Percentiles rank a stretch among this genome's conserved stretches.
Evolutionary conservation across 805 yeast species (phyloP).

Genomic region (Danielia reshetovae): DNA sequence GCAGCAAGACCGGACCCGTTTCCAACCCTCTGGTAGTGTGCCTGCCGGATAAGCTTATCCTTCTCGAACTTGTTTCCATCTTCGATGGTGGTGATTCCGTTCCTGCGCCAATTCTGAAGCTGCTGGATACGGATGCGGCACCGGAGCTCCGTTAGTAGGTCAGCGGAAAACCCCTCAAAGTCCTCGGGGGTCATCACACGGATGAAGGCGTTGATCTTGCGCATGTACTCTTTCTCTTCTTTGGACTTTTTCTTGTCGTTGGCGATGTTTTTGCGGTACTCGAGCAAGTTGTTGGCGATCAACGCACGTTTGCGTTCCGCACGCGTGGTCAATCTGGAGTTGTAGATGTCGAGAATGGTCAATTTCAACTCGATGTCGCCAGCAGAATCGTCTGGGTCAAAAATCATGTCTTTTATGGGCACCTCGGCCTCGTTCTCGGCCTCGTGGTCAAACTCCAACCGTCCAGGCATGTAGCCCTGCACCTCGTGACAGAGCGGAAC

Average conservation of each 20-base stretch:
- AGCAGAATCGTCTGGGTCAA: slow-evolving; percentile 87
- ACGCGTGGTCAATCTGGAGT: slow-evolving; percentile 81
- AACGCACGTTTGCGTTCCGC: slow-evolving; percentile 88
- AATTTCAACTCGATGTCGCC: slow-evolving; percentile 88
- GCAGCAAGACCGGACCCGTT: slow-evolving; percentile 28
- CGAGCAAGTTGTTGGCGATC: slow-evolving; percentile 72
- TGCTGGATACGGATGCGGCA: slow-evolving; percentile 81
- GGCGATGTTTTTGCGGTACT: slow-evolving; percentile 77
- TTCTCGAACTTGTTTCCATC: slow-evolving; percentile 83
- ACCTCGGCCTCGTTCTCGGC: slow-evolving; percentile 96
- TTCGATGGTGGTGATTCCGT: slow-evolving; percentile 82
- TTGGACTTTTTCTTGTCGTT: slow-evolving; percentile 81
- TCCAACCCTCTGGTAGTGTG: slow-evolving; percentile 56
- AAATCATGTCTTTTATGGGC: slow-evolving; percentile 90
- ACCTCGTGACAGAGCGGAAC: slow-evolving; percentile 95
- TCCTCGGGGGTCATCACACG: slow-evolving; percentile 78
- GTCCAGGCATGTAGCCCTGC: slow-evolving; percentile 98
- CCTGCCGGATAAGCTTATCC: slow-evolving; percentile 69
- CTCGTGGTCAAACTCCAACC: slow-evolving; percentile 94
- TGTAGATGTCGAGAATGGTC: slow-evolving; percentile 83
- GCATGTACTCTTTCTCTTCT: slow-evolving; percentile 82
- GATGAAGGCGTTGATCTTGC: slow-evolving; percentile 74
- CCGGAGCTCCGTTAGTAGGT: slow-evolving; percentile 71
- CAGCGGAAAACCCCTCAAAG: slow-evolving; percentile 69
- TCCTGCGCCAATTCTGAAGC: slow-evolving; percentile 87